Evolutionary conservation across 164 flowering plant genomes (phyloP).

Genomic region (Vitis rupestris): DNA sequence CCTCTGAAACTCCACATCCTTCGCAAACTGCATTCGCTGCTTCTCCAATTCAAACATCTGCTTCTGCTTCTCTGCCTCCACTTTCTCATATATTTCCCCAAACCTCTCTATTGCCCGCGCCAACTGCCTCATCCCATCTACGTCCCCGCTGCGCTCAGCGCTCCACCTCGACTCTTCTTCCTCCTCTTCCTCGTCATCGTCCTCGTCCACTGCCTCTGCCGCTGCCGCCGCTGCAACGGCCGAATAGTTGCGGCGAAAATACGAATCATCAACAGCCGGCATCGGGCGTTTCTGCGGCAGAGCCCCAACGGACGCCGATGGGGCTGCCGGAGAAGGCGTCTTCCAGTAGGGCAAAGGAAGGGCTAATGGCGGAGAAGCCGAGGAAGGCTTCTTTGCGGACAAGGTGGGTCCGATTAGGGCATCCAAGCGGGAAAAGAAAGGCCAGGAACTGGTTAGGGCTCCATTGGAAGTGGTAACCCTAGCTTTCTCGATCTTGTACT

Average conservation of each 20-base stretch:
- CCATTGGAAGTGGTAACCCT: slow-evolving; percentile 47
- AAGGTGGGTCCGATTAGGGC: slow-evolving; percentile 35
- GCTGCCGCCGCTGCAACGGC: slow-evolving; percentile 61
- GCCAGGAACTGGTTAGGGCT: slow-evolving; percentile 33
- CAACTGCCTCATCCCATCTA: slow-evolving; percentile 50
- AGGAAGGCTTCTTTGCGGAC: slow-evolving; percentile 21
- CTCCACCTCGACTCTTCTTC: slow-evolving; percentile 32
- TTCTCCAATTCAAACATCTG: slow-evolving; percentile 85
- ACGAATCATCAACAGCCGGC: slow-evolving; percentile 33
- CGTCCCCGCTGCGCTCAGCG: slow-evolving; percentile 12
- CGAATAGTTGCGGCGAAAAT: slow-evolving; percentile 51
- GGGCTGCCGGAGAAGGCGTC: slow-evolving; percentile 14
- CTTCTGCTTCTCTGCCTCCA: slow-evolving; percentile 70
- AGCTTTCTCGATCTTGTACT: slow-evolving; percentile 83
- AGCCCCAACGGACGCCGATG: slow-evolving; percentile 27
- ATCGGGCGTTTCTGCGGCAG: slow-evolving; percentile 39
- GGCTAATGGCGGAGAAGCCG: slow-evolving; percentile 38
- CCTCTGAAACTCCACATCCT: slow-evolving; percentile 76
- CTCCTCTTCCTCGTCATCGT: slow-evolving; percentile 27
- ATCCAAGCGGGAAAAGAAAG: slow-evolving; percentile 45
- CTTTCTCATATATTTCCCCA: slow-evolving; percentile 74
- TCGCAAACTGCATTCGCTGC: slow-evolving; percentile 77
- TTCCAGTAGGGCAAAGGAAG: slow-evolving; percentile 34
- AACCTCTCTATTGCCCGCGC: slow-evolving; percentile 69
- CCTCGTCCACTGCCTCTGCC: slow-evolving; percentile 32